Evolutionary conservation across 2,329 filamentous ascomycete species (phyloP), one percentile per base, ranked within the genome.

Genomic region (Hymenoscyphus repandus): DNA sequence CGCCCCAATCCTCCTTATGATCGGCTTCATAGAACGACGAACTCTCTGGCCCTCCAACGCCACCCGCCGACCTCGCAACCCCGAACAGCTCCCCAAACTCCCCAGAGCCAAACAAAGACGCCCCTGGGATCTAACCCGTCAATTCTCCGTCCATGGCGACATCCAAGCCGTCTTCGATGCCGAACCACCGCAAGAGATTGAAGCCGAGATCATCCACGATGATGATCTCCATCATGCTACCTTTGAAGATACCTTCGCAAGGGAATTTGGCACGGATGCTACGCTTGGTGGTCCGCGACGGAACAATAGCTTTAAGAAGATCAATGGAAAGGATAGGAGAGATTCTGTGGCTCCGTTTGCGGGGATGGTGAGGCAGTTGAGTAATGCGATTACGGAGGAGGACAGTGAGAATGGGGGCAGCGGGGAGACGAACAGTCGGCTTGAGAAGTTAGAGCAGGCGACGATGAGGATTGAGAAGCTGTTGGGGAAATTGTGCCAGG

Each of bases 21-120:
- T 95, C 53, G 81, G 83, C 15, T 69, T 83, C 17, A 77, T 83
- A 55, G 89, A 95, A 68, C 81, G 89, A 45, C 77, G 79, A 5
- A 72, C 81, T 9, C 75, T 91, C 13, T 89, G 86, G 85, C 68
- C 57, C 11, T 53, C 51, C 6, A 27, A 7, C 22, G 22, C 22
- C 4, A 40, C 51, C 2, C 44, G 47, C 27, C 51, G 53, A 9
- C 56, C 57, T 20, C 56, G 56, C 10, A 58, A 60, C 39, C 53
- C 50, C 18, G 60, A 62, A 49, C 55, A 61, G 37, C 43, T 60
- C 10, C 55, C 59, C 7, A 59, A 53, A 45, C 27, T 36, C 15
- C 46, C 46, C 39, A 30, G 43, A n/a, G 41, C 45, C 5, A 50
- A 45, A 15, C 36, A 27, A 27, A 4, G 53, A 5, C 18, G 53